Evolutionary conservation across 1,139 yeast genomes (phyloP), one percentile per base, ranked within the genome.

Genomic region (Casaregolazyma suthepensis): DNA sequence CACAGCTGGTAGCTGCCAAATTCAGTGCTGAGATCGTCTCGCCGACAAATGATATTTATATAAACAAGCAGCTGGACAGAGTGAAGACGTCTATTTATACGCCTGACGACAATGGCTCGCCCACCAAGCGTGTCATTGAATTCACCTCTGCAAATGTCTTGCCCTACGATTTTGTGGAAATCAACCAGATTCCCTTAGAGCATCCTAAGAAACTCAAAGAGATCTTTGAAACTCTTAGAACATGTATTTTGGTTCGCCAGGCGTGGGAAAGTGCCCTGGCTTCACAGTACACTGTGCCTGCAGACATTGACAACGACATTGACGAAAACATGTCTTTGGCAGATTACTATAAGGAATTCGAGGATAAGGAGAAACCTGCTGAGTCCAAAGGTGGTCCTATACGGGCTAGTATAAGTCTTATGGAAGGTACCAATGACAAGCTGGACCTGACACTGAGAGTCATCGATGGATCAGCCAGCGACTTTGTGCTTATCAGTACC

Each of bases 111-210:
- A 46, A 15, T 18, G 45, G 46, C 10, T 26, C 22, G 5, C 18
- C 29, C 6, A 23, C 37, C 3, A 31, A 19, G 2, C 48, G 40
- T n/a, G 48, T 38, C 4, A 29, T 64, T 45, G 62, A 61, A 31
- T 59, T 62, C 3, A 55, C 59, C 6, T 59, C 61, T n/a, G 64
- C 66, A 12, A 66, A 66, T 45, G 53, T 66, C 49, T 56, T 69
- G 31, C 69, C 72, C 1, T 62, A 60, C 44, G 49, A 57, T 15
- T 54, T 67, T 43, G 70, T 67, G 3, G 54, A 56, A 20, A 60
- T 70, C 1, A 52, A 58, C 13, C 68, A 66, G 43, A 56, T 70
- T 12, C 73, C 73, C 0, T 51, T 70, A 2, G 45, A 58, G n/a
- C 69, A 66, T 42, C 74, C 73, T 2, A 52, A 56, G 23, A 60